A percentile compares a stretch with the other conserved stretches of the same genome.
Evolutionary conservation across 805 yeast genomes (phyloP).

Genomic region (Wickerhamiella hasegawae): DNA sequence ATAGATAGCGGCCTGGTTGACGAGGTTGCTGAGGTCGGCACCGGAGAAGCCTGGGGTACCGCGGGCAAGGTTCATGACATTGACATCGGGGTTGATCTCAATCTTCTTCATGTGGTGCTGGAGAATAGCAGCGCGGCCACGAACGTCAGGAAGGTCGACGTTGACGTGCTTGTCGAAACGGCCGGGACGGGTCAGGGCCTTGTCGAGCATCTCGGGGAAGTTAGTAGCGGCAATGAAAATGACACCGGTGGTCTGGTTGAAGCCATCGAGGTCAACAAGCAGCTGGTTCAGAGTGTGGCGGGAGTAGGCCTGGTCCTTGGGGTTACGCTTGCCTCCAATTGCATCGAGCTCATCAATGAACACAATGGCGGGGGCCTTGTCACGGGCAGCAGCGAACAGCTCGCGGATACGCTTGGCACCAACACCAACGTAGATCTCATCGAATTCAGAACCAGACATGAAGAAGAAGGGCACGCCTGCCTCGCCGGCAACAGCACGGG

Average conservation of each 20-base stretch:
- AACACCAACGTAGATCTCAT: conserved; percentile 95
- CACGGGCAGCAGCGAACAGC: conserved; percentile 80
- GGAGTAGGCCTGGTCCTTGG: conserved; percentile 95
- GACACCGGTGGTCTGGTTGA: conserved; percentile 77
- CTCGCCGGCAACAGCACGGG: conserved; percentile 97
- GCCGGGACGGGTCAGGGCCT: conserved; percentile 96
- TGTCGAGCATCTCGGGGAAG: conserved; percentile 92
- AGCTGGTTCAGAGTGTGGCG: conserved; percentile 94
- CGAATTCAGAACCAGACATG: conserved; percentile 97
- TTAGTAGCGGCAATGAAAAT: conserved; percentile 97
- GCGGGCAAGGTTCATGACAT: conserved; percentile 79
- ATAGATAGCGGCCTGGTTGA: conserved; percentile 94
- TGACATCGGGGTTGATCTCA: conserved; percentile 71
- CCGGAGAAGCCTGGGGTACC: conserved; percentile 99
- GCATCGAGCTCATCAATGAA: conserved; percentile 98
- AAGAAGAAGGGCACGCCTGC: conserved; percentile 98
- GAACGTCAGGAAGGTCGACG: conserved; percentile 93
- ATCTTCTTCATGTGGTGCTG: conserved; percentile 84
- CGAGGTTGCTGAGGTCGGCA: conserved; percentile 89
- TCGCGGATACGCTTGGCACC: conserved; percentile 98
- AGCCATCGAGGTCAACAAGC: conserved; percentile 88
- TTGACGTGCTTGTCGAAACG: conserved; percentile 91
- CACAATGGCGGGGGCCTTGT: conserved; percentile 90
- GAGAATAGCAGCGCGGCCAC: conserved; percentile 89
- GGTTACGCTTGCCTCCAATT: conserved; percentile 94